Base-by-base conservation (phyloP, 2,329 filamentous ascomycete species). In the Colletotrichum sp. region DNA sequence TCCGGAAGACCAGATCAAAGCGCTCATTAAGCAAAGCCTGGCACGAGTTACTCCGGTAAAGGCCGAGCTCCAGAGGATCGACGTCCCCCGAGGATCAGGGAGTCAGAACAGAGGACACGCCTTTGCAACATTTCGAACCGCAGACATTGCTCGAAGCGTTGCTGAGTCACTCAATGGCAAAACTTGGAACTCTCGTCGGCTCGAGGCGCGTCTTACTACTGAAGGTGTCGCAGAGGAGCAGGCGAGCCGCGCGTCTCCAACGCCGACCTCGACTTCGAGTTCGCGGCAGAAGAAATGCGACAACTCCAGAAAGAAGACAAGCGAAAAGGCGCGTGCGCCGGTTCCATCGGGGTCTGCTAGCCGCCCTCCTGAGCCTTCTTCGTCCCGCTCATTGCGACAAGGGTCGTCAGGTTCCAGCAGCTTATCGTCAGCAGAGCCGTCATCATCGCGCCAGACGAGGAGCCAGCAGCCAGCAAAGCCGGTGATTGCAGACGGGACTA, bases 31-130 rank as follows among this genome's bases (percentile, higher is more conserved):
- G 66, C 32, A 60, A 48, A 36, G 44, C 16, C 44, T 70, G 15
- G 55, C 60, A 44, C 25, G 39, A 8, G 36, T 72, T 15, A 65
- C 68, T 9, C 28, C 60, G 9, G 72, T 48, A 11, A 74, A 73
- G 28, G 28, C 32, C 27, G 70, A 76, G 19, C 74, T 76, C 12
- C 70, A 74, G 32, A 36, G 60, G 13, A 67, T 76, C n/a, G 74
- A 73, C 8, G 34, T 76, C n/a, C 70, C 70, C 12, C 71, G 74
- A 9, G 70, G 52, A 16, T 36, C 22, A 8, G 32, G 72, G 48
- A 68, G 59, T 27, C 74, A 71, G 16, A 55, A 52, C 13, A 67
- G 57, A 48, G 74, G 74, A 8, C 44, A 66, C 15, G 70, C 71
- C 9, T 76, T 73, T 60, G 74, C 61, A 9, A 67, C 66, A 13